These are phyloP conservation scores for Achaetomium macrosporum DNA, from an alignment of 2,329 filamentous ascomycete species.

Conservation along the genomic window DNA sequence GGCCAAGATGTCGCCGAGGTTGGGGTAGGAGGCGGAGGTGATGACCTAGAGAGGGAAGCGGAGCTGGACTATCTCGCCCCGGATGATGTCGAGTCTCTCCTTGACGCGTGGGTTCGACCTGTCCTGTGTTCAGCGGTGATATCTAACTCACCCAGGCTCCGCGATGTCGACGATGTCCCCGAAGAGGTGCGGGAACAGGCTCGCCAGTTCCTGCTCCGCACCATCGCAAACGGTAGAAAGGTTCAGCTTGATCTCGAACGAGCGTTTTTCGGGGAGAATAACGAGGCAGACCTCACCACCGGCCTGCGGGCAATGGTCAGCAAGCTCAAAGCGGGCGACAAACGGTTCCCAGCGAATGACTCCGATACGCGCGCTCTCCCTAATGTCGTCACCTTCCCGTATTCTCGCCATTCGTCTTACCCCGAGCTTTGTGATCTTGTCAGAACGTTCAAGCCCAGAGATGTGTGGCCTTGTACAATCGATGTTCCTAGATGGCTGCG, in stretches of 20 bases:
- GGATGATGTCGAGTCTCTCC: constrained; percentile 21
- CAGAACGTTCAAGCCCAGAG: constrained; percentile 60
- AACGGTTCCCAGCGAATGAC: background rate
- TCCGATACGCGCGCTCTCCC: constrained; percentile 28
- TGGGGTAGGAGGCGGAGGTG: constrained; percentile 73
- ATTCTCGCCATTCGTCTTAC: constrained; percentile 85
- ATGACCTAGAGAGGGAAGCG: constrained; percentile 63
- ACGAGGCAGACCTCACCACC: constrained; percentile 25
- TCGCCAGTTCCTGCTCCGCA: constrained; percentile 19
- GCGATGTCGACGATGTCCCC: constrained; percentile 16
- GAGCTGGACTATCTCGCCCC: constrained; percentile 53
- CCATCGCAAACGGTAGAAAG: constrained; percentile 27
- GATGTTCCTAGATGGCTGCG: constrained; percentile 56
- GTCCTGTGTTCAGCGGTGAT: background rate
- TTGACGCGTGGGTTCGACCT: constrained; percentile 30
- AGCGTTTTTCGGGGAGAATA: constrained; percentile 26
- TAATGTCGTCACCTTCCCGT: constrained; percentile 61
- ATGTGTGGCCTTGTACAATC: constrained; percentile 79
- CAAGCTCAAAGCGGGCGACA: constrained; percentile 16
- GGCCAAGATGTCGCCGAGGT: constrained; percentile 64
- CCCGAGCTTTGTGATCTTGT: constrained; percentile 69
- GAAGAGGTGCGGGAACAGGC: constrained; percentile 23
- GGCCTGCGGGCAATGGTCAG: constrained; percentile 25
- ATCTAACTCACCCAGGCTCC: constrained; percentile 20
- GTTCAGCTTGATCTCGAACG: constrained; percentile 31